Conservation (phyloP, 2,329 filamentous ascomycete genomes). For the Mariannaea sp. region DNA sequence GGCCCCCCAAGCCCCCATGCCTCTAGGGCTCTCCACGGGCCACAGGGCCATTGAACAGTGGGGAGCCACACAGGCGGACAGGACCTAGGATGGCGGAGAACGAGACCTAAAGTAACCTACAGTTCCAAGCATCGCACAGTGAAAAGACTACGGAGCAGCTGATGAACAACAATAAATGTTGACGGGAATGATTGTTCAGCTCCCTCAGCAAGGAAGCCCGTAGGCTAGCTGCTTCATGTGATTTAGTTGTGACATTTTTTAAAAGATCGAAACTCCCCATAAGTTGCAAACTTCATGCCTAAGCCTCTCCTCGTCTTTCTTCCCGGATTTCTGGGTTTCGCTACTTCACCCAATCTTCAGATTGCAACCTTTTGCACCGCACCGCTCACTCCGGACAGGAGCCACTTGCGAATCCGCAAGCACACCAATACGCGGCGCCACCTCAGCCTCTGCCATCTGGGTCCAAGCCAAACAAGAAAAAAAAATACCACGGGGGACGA, state of each 20-base stretch:
- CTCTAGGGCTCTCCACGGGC: constrained; percentile 18
- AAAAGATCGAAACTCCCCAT: too few relatives aligned
- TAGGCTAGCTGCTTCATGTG: too few relatives aligned
- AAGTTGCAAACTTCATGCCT: too few relatives aligned
- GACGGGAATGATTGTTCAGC: neutral
- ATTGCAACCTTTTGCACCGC: neutral
- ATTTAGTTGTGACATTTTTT: too few relatives aligned
- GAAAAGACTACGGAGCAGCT: neutral
- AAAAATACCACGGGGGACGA: constrained; percentile 4
- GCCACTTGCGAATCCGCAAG: constrained; percentile 12
- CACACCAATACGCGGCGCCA: constrained; percentile 17
- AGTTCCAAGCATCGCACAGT: neutral
- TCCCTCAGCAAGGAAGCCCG: neutral
- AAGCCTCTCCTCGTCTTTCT: too few relatives aligned
- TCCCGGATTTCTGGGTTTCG: too few relatives aligned
- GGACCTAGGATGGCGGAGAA: neutral
- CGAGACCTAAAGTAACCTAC: neutral
- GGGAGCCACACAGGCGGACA: neutral
- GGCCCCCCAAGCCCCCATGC: too few relatives aligned
- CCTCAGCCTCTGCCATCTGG: constrained; percentile 21
- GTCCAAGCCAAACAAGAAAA: constrained; percentile 1
- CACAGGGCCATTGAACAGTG: neutral
- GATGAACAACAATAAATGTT: neutral
- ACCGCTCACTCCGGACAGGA: constrained; percentile 11
- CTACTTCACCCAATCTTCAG: neutral